Base-by-base conservation (phyloP, 148 eudicot species). In the Fagopyrum esculentum region DNA sequence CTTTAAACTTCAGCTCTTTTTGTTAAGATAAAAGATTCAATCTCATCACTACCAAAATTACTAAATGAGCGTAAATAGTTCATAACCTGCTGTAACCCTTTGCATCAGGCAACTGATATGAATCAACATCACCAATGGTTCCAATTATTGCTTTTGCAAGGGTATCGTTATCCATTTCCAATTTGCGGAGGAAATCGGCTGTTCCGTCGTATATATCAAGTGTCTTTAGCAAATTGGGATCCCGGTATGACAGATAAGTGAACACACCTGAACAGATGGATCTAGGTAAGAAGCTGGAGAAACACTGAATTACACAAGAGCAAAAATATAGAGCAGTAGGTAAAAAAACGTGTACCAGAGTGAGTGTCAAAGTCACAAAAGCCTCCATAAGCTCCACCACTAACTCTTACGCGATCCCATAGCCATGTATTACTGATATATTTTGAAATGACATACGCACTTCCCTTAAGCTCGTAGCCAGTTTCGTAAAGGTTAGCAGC, bases 341-440 rank as follows among this genome's bases (percentile, higher is more conserved):
- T 35, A 0, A 35, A 35, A 35, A 35, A 17, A 63, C 40, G 48
- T 47, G 77, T 82, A 92, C 98, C 98, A 79, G 99, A 95, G 68
- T 92, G 98, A 51, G 98, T 78, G 86, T 95, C 99, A 76, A 95
- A 95, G 78, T 90, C 86, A 72, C 99, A 92, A 73, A 95, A 95
- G 73, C 99, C 99, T 57, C 99, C 99, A 85, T 95, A 95, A 83
- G 99, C 99, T 76, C 99, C 99, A 68, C 99, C 99, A 83, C 99
- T 95, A 54, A 95, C 98, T 68, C 99, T 89, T 70, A 95, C 99
- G 77, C 97, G 98, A 68, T 95, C 99, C 99, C 99, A 95, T 86
- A 95, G 80, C 99, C 99, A 95, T 40, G 96, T 89, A 77, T 95
- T 95, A 76, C 97, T 85, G 46, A 95, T 85, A 79, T 87, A 80